Conservation (phyloP, 805 yeast species). For the Ogataea sp. region DNA sequence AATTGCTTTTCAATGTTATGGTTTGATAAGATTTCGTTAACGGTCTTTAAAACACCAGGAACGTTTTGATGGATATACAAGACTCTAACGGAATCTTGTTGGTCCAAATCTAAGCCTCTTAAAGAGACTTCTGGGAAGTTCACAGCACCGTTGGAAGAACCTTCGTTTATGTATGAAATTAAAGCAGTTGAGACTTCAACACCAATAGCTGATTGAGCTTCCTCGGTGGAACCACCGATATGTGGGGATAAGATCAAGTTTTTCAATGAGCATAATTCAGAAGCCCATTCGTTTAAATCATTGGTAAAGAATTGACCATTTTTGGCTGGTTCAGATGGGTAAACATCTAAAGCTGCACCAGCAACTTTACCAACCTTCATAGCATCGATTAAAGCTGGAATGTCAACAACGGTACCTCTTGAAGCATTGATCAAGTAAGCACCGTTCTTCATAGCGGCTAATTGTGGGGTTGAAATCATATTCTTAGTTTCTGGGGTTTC, state of each 20-base stretch:
- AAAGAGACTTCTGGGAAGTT: constrained; percentile 98
- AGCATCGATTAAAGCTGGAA: constrained; percentile 87
- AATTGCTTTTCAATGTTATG: constrained; percentile 97
- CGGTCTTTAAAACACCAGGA: constrained; percentile 97
- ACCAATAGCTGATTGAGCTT: constrained; percentile 97
- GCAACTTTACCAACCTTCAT: constrained; percentile 90
- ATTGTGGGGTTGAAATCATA: constrained; percentile 82
- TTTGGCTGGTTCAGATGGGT: constrained; percentile 95
- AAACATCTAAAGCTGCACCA: constrained; percentile 96
- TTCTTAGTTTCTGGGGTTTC: constrained; percentile 88
- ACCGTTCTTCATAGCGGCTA: constrained; percentile 95
- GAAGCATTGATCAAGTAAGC: constrained; percentile 92
- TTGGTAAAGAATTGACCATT: constrained; percentile 80
- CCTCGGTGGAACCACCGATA: constrained; percentile 98
- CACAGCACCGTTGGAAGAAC: constrained; percentile 89
- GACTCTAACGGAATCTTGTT: constrained; percentile 84
- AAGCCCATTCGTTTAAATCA: constrained; percentile 72
- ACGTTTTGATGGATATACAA: constrained; percentile 95
- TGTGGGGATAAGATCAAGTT: constrained; percentile 94
- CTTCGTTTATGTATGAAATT: constrained; percentile 91
- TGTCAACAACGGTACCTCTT: constrained; percentile 96
- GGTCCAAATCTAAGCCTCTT: constrained; percentile 81
- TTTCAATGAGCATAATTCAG: constrained; percentile 73
- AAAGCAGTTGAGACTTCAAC: constrained; percentile 85
- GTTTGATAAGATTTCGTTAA: constrained; percentile 87